phyloP scores from a whole-genome alignment of 1,284 basidiomycete species.

The Puccinia triticina region DNA sequence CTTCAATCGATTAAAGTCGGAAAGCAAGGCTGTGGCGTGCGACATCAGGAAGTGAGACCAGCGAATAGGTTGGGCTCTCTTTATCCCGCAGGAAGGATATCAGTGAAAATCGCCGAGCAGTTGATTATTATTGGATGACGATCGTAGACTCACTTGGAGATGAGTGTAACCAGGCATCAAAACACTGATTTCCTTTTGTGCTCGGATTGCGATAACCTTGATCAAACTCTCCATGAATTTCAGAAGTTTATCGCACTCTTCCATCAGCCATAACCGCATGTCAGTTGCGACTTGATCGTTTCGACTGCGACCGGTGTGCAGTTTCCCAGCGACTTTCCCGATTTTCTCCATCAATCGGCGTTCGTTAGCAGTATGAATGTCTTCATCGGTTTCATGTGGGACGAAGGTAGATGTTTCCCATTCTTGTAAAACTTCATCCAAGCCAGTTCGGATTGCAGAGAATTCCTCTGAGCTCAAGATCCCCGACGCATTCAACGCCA shows the following conservation, averaged over 20 bases:
- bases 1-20: conserved; percentile 82
- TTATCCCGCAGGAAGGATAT: conserved; percentile 28
- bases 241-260: conserved; percentile 74
- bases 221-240: conserved; percentile 77
- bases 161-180: conserved; percentile 96
- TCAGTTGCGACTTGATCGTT: conserved; percentile 99
- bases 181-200: conserved; percentile 85
- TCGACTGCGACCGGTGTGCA: conserved; percentile 92
- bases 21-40: conserved; percentile 86
- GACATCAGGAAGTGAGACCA: conserved; percentile 97
- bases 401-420: conserved; percentile 66
- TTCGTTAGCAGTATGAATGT: conserved; percentile 99
- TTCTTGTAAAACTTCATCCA: conserved; percentile 76
- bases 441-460: conserved; percentile 73
- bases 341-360: conserved; percentile 89
- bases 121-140: neutral
- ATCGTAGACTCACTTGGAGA: conserved; percentile 70
- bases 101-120: neutral
- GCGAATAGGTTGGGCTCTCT: conserved; percentile 87
- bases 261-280: conserved; percentile 91
- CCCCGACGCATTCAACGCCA: conserved; percentile 75
- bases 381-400: conserved; percentile 70
- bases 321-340: conserved; percentile 72
- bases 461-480: conserved; percentile 76
- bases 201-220: conserved; percentile 83